Conservation (phyloP, 2,329 filamentous ascomycete genomes). For the Venturia effusa region DNA sequence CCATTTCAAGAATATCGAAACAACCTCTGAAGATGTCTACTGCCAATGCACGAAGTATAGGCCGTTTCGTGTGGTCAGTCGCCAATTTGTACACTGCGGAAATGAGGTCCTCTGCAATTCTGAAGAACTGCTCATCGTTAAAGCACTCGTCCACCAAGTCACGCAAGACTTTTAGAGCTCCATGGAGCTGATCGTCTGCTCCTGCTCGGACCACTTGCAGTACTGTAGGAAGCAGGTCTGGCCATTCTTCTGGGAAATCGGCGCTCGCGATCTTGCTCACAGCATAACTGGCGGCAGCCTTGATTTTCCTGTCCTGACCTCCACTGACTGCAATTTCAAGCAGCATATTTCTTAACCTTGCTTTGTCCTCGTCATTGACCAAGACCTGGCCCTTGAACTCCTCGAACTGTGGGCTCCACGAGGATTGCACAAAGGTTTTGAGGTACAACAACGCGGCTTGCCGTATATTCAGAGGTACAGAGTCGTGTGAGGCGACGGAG, state of each 20-base stretch:
- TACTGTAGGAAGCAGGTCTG: conserved; percentile 71
- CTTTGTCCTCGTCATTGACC: conserved; percentile 63
- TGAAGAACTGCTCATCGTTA: conserved; percentile 91
- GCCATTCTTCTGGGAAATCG: conserved; percentile 94
- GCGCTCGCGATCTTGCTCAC: conserved; percentile 89
- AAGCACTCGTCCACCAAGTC: conserved; percentile 91
- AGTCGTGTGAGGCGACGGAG: conserved; percentile 67
- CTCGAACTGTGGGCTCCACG: conserved; percentile 70
- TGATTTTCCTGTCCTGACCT: conserved; percentile 70
- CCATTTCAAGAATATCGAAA: conserved; percentile 93
- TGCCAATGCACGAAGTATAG: conserved; percentile 69
- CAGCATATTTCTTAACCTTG: conserved; percentile 59
- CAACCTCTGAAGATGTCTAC: conserved; percentile 84
- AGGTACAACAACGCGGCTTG: conserved; percentile 74
- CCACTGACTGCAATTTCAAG: conserved; percentile 63
- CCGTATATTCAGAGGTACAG: conserved; percentile 62
- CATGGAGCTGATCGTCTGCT: conserved; percentile 72
- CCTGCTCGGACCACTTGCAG: conserved; percentile 67
- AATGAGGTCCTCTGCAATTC: conserved; percentile 75
- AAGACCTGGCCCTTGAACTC: conserved; percentile 58
- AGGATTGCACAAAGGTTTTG: conserved; percentile 70
- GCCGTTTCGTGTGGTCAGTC: conserved; percentile 61
- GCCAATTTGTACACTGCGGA: conserved; percentile 75
- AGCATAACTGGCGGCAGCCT: conserved; percentile 74
- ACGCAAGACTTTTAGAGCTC: conserved; percentile 74